A percentile compares a stretch with the other conserved stretches of the same genome.
phyloP scores from a whole-genome alignment of 2,329 filamentous ascomycete genomes.

The Penicillium sp. region DNA sequence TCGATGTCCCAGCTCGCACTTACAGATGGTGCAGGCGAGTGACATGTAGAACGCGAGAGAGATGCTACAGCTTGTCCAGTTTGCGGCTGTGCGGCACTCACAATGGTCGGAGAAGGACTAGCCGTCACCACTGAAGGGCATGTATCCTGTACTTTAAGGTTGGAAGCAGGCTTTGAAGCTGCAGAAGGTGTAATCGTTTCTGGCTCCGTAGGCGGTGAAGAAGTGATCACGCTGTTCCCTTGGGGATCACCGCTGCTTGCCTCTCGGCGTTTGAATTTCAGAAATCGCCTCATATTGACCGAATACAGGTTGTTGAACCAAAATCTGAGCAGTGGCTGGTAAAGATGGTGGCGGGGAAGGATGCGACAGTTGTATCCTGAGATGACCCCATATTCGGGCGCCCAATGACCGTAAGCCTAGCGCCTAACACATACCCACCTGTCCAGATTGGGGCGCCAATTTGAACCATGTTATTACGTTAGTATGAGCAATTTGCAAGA shows the following conservation, averaged over 20 bases:
- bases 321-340: not conserved
- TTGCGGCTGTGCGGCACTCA: not conserved
- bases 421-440: not conserved
- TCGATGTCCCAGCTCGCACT: not conserved
- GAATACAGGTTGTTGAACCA: not conserved
- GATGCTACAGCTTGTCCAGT: not conserved
- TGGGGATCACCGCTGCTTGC: not conserved
- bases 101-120: not conserved
- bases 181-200: not conserved
- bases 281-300: not conserved
- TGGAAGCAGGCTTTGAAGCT: not conserved
- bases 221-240: not conserved
- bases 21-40: not conserved
- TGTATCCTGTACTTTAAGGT: not conserved
- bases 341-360: too few relatives aligned
- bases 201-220: not conserved
- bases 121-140: not conserved
- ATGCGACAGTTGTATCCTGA: not conserved
- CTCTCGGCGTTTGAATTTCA: not conserved
- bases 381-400: not conserved
- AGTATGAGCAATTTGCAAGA: not conserved
- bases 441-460: not conserved
- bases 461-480: not conserved
- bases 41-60: not conserved
- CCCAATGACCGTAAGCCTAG: not conserved